Base-by-base conservation (phyloP, 1,284 basidiomycete genomes). In the Microbotryum silenes-acaulis region DNA sequence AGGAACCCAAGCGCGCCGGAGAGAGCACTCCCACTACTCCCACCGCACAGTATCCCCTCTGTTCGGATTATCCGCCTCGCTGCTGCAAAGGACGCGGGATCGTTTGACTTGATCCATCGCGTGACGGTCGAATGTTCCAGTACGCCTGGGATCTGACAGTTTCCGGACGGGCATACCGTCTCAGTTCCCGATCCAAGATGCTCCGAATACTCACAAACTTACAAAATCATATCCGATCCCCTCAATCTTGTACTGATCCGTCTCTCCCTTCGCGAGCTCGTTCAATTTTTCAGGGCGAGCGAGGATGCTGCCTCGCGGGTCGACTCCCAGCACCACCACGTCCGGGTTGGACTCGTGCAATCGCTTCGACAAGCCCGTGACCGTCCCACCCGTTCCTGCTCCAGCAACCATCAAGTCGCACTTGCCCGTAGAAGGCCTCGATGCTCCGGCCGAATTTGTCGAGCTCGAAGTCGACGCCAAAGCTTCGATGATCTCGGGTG, bases 191-290 rank as follows among this genome's bases (percentile, higher is more conserved):
- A 48, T n/a, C 12, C 23, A 48, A 25, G 12, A 1, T 48, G 47
- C 31, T 31, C 31, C 6, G 0, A 31, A 31, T 8, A 31, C 9
- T 8, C 37, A 42, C 16, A 12, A 3, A 54, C 63, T 55, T 20
- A 72, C 66, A 74, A 96, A 96, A 74, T 96, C 91, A 71, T 92
- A 91, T 20, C 93, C 93, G 62, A 97, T 97, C 12, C 93, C 93
- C 75, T 97, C 93, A 18, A 97, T 84, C 65, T 86, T 77, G 74
- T 97, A 98, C 53, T 79, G 75, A 8, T 78, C 75, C 2, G 85
- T 84, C 46, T 80, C 77, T 25, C 82, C 83, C 1, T 79, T 79
- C 18, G 71, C 70, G 1, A 75, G 68, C 46, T 76, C 77, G 71
- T 88, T 89, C 51, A 87, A 77, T 47, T 74, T 66, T 54, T 84